phyloP scores from a whole-genome alignment of 2,329 filamentous ascomycete species.

The Microsporum ferrugineum region DNA sequence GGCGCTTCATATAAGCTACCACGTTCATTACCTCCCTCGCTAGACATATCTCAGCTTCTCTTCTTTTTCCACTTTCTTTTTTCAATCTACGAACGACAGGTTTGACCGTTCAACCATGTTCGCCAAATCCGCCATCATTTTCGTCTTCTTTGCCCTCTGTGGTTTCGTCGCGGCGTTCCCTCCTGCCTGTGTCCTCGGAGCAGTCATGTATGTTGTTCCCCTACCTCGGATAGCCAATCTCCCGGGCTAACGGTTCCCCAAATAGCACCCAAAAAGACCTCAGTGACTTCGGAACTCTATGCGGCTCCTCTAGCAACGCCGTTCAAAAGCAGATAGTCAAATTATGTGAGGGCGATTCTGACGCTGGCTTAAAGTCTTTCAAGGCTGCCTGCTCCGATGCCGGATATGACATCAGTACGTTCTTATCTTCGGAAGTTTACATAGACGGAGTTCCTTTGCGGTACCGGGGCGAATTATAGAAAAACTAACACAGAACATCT shows the following conservation, averaged over 20 bases:
- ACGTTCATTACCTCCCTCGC: constrained; percentile 8
- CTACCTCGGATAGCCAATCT: neutral
- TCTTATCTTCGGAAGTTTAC: constrained; percentile 1
- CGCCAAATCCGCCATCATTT: constrained; percentile 33
- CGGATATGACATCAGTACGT: constrained; percentile 34
- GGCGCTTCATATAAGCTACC: neutral
- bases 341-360: constrained; percentile 24
- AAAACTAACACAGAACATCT: neutral
- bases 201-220: constrained; percentile 36
- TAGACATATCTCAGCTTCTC: constrained; percentile 5
- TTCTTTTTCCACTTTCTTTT: constrained; percentile 12
- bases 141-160: constrained; percentile 37
- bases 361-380: constrained; percentile 30
- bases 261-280: constrained; percentile 27
- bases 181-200: constrained; percentile 41
- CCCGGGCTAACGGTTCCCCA: constrained; percentile 15
- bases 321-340: constrained; percentile 29
- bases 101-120: constrained; percentile 30
- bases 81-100: neutral
- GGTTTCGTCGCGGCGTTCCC: constrained; percentile 34
- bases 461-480: neutral
- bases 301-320: constrained; percentile 25
- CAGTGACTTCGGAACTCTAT: constrained; percentile 30
- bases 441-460: neutral
- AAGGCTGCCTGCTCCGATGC: constrained; percentile 28